A percentile compares a stretch with the other conserved stretches of the same genome.
Conservation (phyloP, 1,139 yeast species). For the Candida tropicalis region DNA sequence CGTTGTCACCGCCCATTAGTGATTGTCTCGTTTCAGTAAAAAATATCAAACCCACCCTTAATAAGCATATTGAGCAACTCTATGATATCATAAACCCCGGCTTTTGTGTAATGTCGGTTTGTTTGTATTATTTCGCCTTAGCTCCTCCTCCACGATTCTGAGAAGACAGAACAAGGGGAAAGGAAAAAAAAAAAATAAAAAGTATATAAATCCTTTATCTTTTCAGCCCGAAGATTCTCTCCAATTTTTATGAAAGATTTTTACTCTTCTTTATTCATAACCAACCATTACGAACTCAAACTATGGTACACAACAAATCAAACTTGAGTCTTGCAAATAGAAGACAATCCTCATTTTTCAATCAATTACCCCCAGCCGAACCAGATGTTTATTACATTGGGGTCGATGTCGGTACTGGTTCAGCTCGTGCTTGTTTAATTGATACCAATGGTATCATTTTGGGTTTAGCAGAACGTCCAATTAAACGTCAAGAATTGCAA, state of each 20-base stretch:
- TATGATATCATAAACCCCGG: conserved; percentile 2
- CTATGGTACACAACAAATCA: conserved; percentile 17
- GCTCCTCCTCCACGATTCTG: conserved; percentile 1
- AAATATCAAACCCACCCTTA: no score
- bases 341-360: conserved; percentile 42
- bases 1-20: no score
- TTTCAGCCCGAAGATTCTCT: not conserved
- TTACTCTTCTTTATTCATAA: no score
- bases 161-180: not conserved
- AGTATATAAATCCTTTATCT: conserved; percentile 1
- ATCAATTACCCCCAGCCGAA: conserved; percentile 44
- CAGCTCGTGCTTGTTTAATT: conserved; percentile 92
- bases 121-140: no score
- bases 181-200: not conserved
- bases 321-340: conserved; percentile 42
- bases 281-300: no score
- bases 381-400: conserved; percentile 75
- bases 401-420: conserved; percentile 97
- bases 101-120: not conserved
- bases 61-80: not conserved
- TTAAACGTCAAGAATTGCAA: conserved; percentile 73
- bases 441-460: conserved; percentile 81
- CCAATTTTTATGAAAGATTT: not conserved
- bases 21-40: no score
- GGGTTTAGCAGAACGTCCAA: conserved; percentile 78